Percentiles rank a stretch among this genome's conserved stretches.
Evolutionary conservation across 345 rosid genomes (phyloP).

Genomic region (Lumnitzera littorea): DNA sequence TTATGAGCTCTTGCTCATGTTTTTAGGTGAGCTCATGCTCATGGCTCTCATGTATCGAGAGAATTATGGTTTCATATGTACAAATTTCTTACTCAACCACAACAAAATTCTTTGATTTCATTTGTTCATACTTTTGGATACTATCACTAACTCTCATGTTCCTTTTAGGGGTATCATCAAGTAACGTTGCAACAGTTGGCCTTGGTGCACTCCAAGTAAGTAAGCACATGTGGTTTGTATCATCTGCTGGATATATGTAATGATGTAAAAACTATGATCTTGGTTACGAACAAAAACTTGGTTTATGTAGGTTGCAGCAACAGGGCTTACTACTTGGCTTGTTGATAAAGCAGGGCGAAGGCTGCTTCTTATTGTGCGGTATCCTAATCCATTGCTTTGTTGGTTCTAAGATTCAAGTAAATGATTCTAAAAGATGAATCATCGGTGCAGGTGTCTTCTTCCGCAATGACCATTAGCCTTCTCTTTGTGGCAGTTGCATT

Average conservation of each 20-base stretch:
- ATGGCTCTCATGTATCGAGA: no score
- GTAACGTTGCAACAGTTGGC: slow-evolving; percentile 66
- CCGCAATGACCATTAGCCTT: slow-evolving; percentile 70
- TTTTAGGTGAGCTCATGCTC: no score
- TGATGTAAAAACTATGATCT: no score
- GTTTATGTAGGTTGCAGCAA: slow-evolving; percentile 60
- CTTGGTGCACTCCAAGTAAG: slow-evolving; percentile 84
- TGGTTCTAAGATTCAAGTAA: slow-evolving; percentile 3
- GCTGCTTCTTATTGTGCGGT: slow-evolving; percentile 70
- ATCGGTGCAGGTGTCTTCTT: slow-evolving; percentile 57
- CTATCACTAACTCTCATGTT: background rate
- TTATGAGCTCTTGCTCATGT: no score
- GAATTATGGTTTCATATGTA: no score
- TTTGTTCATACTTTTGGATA: no score
- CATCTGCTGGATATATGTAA: no score
- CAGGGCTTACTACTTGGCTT: slow-evolving; percentile 80
- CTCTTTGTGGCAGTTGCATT: slow-evolving; percentile 64
- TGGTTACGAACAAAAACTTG: background rate
- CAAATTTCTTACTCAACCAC: no score
- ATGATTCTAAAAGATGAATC: background rate
- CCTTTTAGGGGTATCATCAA: slow-evolving; percentile 51
- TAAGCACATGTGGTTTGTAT: background rate
- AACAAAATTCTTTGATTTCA: no score
- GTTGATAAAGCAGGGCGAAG: slow-evolving; percentile 85
- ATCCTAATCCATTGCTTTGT: slow-evolving; percentile 5